Evolutionary conservation across 2,329 filamentous ascomycete species (phyloP).

Genomic region (Ophiognomonia clavigignenti-juglandacearum): DNA sequence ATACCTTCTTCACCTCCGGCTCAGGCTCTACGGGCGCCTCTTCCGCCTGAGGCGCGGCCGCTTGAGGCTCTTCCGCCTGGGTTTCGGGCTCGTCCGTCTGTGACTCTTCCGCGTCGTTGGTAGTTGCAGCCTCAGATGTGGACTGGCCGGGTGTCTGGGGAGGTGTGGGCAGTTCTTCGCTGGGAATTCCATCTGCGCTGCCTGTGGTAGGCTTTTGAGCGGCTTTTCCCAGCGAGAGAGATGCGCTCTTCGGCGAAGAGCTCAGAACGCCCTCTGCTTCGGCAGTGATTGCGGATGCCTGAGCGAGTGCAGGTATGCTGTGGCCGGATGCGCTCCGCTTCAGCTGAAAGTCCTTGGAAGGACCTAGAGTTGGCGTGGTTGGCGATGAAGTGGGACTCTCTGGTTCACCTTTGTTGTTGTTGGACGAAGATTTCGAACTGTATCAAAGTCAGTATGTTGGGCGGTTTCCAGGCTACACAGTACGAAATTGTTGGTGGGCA

Average conservation of each 20-base stretch:
- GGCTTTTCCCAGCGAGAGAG: constrained; percentile 1
- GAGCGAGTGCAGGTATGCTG: constrained; percentile 8
- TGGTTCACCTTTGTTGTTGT: constrained; percentile 3
- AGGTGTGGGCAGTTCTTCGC: constrained; percentile 12
- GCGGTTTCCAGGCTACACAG: too few species aligned
- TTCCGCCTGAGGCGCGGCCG: not conserved
- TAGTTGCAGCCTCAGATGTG: not conserved
- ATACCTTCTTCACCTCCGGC: constrained; percentile 2
- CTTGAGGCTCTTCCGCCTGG: not conserved
- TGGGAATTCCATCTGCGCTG: not conserved
- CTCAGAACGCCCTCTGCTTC: constrained; percentile 8
- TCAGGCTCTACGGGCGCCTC: not conserved
- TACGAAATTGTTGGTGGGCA: too few species aligned
- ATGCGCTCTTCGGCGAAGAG: constrained; percentile 7
- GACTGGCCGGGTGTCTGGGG: constrained; percentile 13
- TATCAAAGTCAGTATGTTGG: not conserved
- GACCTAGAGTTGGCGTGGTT: constrained; percentile 1
- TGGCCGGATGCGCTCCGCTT: constrained; percentile 8
- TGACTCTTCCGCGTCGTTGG: too few species aligned
- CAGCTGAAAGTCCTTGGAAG: constrained; percentile 4
- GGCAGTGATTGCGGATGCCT: constrained; percentile 10
- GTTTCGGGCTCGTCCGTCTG: not conserved
- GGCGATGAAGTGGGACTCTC: constrained; percentile 3
- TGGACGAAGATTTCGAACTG: constrained; percentile 1
- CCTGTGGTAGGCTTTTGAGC: not conserved